These are phyloP conservation scores for Neonothopanus nambi DNA, from an alignment of 1,284 basidiomycete species.

Conservation along the genomic window DNA sequence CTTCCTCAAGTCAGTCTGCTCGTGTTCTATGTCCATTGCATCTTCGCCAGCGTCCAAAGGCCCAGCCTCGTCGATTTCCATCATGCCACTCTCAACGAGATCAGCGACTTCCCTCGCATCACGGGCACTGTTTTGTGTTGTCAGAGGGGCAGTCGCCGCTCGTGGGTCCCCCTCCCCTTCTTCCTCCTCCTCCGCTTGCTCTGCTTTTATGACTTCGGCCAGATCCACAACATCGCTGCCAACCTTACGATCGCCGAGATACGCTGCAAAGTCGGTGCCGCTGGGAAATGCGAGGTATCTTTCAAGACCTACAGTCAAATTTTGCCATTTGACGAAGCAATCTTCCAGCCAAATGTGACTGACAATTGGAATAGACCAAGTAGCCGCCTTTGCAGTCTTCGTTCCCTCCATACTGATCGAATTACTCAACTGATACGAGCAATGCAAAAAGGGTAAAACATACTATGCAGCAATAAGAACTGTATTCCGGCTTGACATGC, in stretches of 20 bases:
- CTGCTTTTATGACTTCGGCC: conserved; percentile 26
- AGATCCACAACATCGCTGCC: conserved; percentile 33
- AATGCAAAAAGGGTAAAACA: conserved; percentile 27
- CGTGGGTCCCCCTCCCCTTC: conserved; percentile 5
- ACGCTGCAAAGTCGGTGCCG: conserved; percentile 63
- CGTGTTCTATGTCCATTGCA: conserved; percentile 12
- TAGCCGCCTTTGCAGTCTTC: conserved; percentile 71
- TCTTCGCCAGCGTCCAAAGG: conserved; percentile 1
- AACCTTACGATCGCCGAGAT: conserved; percentile 57
- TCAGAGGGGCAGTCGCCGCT: conserved; percentile 6
- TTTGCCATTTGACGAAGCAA: conserved; percentile 79
- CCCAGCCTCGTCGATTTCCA: conserved; percentile 14
- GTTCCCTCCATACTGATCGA: conserved; percentile 57
- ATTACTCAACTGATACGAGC: neutral
- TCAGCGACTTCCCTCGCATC: conserved; percentile 30
- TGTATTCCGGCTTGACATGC: conserved; percentile 75
- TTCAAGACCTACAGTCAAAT: conserved; percentile 55
- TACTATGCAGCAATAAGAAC: conserved; percentile 84
- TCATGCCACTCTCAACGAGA: conserved; percentile 18
- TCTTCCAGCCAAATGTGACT: conserved; percentile 91
- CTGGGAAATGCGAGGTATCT: conserved; percentile 70
- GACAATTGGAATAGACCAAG: conserved; percentile 84
- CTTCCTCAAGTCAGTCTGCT: no score
- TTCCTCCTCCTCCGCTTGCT: conserved; percentile 26
- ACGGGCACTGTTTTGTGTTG: conserved; percentile 28